These are phyloP conservation scores for Ganoderma resinaceum DNA, from an alignment of 1,284 basidiomycete genomes.

Conservation along the genomic window DNA sequence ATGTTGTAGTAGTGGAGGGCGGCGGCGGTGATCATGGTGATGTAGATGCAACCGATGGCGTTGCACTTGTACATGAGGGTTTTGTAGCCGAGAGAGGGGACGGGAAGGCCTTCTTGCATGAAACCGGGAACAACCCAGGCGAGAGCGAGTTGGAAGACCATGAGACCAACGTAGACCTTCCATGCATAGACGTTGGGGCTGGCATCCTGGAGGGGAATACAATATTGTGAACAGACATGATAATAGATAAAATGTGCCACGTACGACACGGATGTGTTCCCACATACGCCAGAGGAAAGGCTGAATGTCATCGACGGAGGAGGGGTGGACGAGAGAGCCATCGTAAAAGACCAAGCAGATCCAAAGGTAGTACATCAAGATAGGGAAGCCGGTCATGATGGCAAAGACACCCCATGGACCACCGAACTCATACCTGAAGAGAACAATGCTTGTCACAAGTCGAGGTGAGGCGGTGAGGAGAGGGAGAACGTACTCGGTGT, in stretches of 20 bases:
- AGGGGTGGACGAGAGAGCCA: slow-evolving; percentile 83
- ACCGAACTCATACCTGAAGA: slow-evolving; percentile 89
- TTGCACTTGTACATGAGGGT: slow-evolving; percentile 98
- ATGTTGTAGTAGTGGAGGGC: slow-evolving; percentile 82
- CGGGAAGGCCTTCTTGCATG: slow-evolving; percentile 92
- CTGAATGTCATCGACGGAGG: slow-evolving; percentile 72
- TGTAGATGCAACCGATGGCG: slow-evolving; percentile 88
- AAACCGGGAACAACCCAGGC: slow-evolving; percentile 94
- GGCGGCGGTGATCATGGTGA: slow-evolving; percentile 82
- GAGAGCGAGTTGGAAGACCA: slow-evolving; percentile 89
- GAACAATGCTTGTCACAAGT: slow-evolving; percentile 6
- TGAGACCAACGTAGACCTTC: slow-evolving; percentile 90
- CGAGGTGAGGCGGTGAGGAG: not conserved
- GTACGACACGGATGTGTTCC: slow-evolving; percentile 79
- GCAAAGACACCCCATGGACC: slow-evolving; percentile 90
- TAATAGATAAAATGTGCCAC: slow-evolving; percentile 35
- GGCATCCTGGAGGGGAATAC: slow-evolving; percentile 71
- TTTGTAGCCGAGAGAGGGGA: slow-evolving; percentile 91
- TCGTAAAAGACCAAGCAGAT: slow-evolving; percentile 98
- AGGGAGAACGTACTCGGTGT: slow-evolving; percentile 62
- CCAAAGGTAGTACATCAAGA: slow-evolving; percentile 98
- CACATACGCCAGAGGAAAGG: slow-evolving; percentile 90
- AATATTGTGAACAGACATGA: not conserved
- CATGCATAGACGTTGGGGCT: slow-evolving; percentile 89
- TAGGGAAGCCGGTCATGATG: slow-evolving; percentile 95